Evolutionary conservation across 768 basidiomycete genomes (phyloP).

Genomic region (Gloeostereum incarnatum): DNA sequence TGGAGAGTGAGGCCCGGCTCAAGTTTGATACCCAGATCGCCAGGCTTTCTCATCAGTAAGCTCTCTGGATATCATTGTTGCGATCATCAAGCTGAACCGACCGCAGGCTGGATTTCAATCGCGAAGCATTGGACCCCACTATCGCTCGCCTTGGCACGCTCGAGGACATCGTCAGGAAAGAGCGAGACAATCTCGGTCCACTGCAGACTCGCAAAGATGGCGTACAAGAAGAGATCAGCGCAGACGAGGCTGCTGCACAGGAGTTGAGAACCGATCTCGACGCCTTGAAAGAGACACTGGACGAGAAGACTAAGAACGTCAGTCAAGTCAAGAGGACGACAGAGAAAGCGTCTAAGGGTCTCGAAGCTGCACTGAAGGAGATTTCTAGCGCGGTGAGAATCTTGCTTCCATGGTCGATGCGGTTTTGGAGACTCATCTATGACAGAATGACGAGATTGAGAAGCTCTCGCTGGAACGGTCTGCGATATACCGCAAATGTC

Average conservation of each 20-base stretch:
- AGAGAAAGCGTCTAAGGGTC: conserved; percentile 56
- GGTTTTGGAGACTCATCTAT: conserved; percentile 23
- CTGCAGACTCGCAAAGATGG: conserved; percentile 45
- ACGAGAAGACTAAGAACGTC: conserved; percentile 65
- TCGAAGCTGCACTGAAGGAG: conserved; percentile 89
- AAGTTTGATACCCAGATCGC: conserved; percentile 83
- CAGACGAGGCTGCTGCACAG: conserved; percentile 44
- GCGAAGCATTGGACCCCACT: conserved; percentile 57
- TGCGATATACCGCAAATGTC: conserved; percentile 82
- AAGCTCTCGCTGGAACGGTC: conserved; percentile 81
- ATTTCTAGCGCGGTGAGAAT: conserved; percentile 64
- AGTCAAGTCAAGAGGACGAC: conserved; percentile 71
- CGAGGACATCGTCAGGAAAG: conserved; percentile 38
- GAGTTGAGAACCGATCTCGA: conserved; percentile 54
- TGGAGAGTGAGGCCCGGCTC: conserved; percentile 77
- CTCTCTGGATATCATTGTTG: conserved; percentile 19
- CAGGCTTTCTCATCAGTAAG: conserved; percentile 78
- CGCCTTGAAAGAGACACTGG: conserved; percentile 50
- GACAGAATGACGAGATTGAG: conserved; percentile 88
- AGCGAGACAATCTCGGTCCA: conserved; percentile 42
- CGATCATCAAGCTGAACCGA: conserved; percentile 14
- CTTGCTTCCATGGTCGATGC: conserved; percentile 19
- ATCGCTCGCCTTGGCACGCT: conserved; percentile 55
- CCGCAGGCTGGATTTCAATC: conserved; percentile 73
- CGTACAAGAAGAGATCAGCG: conserved; percentile 50